Evolutionary conservation across 1,284 basidiomycete species (phyloP), one percentile per base, ranked within the genome.

Genomic region (Tylopilus orsonianus): DNA sequence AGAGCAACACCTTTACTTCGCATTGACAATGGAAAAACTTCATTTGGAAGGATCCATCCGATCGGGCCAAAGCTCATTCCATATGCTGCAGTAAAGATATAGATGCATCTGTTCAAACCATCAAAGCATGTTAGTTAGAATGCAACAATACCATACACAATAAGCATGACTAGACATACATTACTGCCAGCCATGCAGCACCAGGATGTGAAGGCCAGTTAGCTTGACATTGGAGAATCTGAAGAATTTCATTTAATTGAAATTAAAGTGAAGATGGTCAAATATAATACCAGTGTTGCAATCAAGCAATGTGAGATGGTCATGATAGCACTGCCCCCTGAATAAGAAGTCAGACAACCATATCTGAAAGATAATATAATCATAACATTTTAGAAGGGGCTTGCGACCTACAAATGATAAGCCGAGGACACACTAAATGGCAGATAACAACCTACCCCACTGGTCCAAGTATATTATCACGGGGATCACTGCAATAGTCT

Each of bases 21-120:
- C 67, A 93, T 81, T 8, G 89, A 87, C n/a, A 92, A 73, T 5
- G 93, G 87, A 68, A 94, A 93, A 19, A 95, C 85, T 68, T 92
- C 90, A 55, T 79, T 83, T 0, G 87, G 84, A 2, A 91, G 74
- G 2, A 91, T 80, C 90, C 92, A 95, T 10, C 85, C 88, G 55
- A 91, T 81, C 2, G 93, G 93, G 1, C 92, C 92, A 63, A 90
- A 85, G 32, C 87, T 90, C 36, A 84, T 70, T 2, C 91, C 90
- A 64, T 93, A 95, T 22, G 86, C 84, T 48, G 81, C 82, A 23
- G 90, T 93, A 71, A 92, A 94, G 9, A 77, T 60, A 64, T 90
- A 92, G 38, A 89, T 79, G 45, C 77, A 81, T 45, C 84, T 86
- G 56, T 54, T 32, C 18, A 56, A 56, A 33, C 9, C 22, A 46